Conservation (phyloP, 768 basidiomycete genomes). For the Mycena latifolia region DNA sequence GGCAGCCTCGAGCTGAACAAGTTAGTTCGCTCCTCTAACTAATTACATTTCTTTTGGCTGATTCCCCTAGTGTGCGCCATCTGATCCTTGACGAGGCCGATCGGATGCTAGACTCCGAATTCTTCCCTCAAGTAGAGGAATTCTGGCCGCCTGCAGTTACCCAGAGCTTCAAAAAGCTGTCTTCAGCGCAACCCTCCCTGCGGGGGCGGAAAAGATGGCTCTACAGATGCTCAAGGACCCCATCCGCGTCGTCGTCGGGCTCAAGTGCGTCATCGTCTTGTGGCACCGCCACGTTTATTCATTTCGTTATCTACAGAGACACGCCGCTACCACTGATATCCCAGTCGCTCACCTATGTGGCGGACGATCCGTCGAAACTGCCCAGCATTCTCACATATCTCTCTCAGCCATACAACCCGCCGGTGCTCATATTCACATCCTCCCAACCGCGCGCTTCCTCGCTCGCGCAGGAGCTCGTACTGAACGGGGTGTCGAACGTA, state of each 20-base stretch:
- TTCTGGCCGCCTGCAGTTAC: slow-evolving; percentile 82
- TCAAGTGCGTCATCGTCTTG: slow-evolving; percentile 75
- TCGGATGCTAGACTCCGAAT: slow-evolving; percentile 90
- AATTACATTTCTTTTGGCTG: slow-evolving; percentile 21
- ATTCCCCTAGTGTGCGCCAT: slow-evolving; percentile 77
- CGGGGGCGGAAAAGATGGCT: slow-evolving; percentile 87
- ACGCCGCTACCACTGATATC: slow-evolving; percentile 92
- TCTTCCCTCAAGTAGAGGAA: slow-evolving; percentile 91
- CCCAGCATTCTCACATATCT: slow-evolving; percentile 88
- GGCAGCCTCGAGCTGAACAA: slow-evolving; percentile 77
- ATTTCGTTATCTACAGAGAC: slow-evolving; percentile 66
- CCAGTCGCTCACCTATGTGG: slow-evolving; percentile 92
- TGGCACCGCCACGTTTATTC: slow-evolving; percentile 4
- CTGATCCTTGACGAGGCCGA: slow-evolving; percentile 93
- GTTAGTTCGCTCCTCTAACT: slow-evolving; percentile 56
- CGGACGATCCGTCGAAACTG: slow-evolving; percentile 94
- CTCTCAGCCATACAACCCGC: slow-evolving; percentile 87
- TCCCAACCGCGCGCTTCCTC: slow-evolving; percentile 89
- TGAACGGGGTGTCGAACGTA: slow-evolving; percentile 84
- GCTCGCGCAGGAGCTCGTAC: slow-evolving; percentile 82
- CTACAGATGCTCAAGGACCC: slow-evolving; percentile 88
- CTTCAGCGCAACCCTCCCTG: slow-evolving; percentile 95
- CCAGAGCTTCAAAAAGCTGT: slow-evolving; percentile 84
- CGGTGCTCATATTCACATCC: slow-evolving; percentile 91
- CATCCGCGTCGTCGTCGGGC: slow-evolving; percentile 94